Percentiles rank a stretch among this genome's conserved stretches.
These are phyloP conservation scores for Chiua virens DNA, from an alignment of 768 basidiomycete species.

Conservation along the genomic window DNA sequence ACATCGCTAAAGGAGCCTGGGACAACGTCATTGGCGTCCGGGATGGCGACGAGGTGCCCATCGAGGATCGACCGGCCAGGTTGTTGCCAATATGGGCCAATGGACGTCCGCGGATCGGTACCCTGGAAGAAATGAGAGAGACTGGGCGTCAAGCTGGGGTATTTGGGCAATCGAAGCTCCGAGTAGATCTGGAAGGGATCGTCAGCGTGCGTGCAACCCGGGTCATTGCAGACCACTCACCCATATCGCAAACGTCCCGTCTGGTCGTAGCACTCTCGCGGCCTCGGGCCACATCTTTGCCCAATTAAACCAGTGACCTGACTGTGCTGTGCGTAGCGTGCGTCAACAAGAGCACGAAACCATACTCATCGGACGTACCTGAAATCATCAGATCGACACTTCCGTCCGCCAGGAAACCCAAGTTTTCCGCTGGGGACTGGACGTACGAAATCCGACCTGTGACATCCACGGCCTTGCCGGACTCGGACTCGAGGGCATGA, in stretches of 20 bases:
- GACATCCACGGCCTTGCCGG: too few relatives aligned
- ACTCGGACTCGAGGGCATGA: constrained; percentile 9
- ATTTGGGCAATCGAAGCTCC: constrained; percentile 66
- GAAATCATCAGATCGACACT: constrained; percentile 70
- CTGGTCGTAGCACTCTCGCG: constrained; percentile 52
- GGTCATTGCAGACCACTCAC: constrained; percentile 37
- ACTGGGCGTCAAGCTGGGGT: constrained; percentile 55
- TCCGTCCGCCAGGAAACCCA: constrained; percentile 47
- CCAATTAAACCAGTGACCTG: constrained; percentile 86
- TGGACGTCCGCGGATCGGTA: constrained; percentile 46
- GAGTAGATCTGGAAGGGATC: constrained; percentile 51
- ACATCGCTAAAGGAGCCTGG: constrained; percentile 40
- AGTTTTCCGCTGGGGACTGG: constrained; percentile 52
- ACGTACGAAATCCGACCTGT: constrained; percentile 33
- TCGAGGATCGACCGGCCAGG: constrained; percentile 79
- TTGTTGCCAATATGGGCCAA: constrained; percentile 78
- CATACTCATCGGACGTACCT: constrained; percentile 55
- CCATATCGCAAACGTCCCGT: constrained; percentile 74
- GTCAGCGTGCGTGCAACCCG: too few relatives aligned
- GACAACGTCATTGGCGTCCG: constrained; percentile 43
- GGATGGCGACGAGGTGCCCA: constrained; percentile 67
- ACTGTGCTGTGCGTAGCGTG: constrained; percentile 48
- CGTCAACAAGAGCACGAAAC: too few relatives aligned
- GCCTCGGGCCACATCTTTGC: constrained; percentile 67
- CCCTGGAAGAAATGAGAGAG: constrained; percentile 69